These are phyloP conservation scores for Metarhizium album DNA, from an alignment of 2,329 filamentous ascomycete species.

Conservation along the genomic window DNA sequence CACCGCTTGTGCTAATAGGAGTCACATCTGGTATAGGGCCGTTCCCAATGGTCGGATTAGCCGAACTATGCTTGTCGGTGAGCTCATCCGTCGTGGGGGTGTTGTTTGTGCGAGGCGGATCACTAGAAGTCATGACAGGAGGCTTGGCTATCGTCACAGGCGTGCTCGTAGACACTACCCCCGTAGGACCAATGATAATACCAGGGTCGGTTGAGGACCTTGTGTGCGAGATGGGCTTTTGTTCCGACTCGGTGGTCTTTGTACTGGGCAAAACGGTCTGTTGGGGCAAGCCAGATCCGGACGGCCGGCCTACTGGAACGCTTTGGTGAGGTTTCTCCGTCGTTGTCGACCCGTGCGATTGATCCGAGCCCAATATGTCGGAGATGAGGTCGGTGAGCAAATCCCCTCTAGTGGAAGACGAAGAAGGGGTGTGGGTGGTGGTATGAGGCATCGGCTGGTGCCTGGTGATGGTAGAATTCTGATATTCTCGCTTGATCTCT, in stretches of 20 bases:
- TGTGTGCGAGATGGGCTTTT: neutral
- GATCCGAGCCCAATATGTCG: conserved; percentile 9
- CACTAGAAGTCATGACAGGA: neutral
- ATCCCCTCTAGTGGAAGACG: conserved; percentile 9
- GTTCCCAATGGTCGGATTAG: neutral
- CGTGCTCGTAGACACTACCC: conserved; percentile 11
- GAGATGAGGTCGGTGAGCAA: conserved; percentile 15
- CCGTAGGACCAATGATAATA: conserved; percentile 18
- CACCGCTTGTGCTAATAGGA: neutral
- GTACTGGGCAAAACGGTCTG: neutral
- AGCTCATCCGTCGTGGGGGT: neutral
- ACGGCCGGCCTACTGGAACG: neutral
- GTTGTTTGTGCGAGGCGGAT: conserved; percentile 1
- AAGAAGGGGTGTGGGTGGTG: conserved; percentile 8
- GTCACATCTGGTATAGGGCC: neutral
- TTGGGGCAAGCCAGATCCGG: neutral
- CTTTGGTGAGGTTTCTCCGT: neutral
- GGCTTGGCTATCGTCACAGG: neutral
- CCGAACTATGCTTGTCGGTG: too few relatives aligned
- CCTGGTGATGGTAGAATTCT: conserved; percentile 31
- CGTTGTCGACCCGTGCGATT: neutral
- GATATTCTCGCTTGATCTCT: conserved; percentile 41
- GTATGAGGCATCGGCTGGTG: conserved; percentile 9
- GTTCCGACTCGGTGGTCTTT: neutral
- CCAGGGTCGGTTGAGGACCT: conserved; percentile 7